Evolutionary conservation across 768 basidiomycete genomes (phyloP), one percentile per base, ranked within the genome.

Genomic region (Lentinula boryana): DNA sequence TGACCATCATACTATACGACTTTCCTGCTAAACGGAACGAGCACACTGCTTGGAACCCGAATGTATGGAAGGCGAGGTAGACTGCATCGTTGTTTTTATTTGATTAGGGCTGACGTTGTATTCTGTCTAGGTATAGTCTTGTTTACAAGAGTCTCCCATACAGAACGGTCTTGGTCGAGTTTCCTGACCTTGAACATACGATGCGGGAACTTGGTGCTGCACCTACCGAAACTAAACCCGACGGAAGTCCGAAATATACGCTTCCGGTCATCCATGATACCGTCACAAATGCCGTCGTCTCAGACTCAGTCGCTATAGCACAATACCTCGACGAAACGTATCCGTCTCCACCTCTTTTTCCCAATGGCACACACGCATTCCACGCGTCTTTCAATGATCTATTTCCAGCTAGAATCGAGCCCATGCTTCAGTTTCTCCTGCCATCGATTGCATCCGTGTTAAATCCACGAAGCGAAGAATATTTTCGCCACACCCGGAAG

Each of bases 191-290:
- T 56, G 74, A 61, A 54, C 32, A 38, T 2, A 60, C 60, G 52
- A 58, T 63, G 64, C 63, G 64, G 46, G 65, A 70, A 59, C 61
- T 74, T 46, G 73, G 75, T 27, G 70, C 68, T 0, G 44, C 54
- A 3, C 67, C 75, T 21, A 73, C 71, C 1, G 35, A 27, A n/a
- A 64, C 56, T 23, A 68, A 65, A n/a, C 56, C 62, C 0, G 69
- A 72, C 52, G 71, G 71, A 8, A 32, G 48, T 21, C 68, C 58
- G 7, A 40, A 46, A 35, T 76, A 77, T 65, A 80, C 76, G 18
- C 65, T 79, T 1, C 79, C 80, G 6, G 65, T 72, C 36, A 75
- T 80, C 54, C 65, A 72, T 51, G 78, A 80, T 64, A 70, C 72
- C 1, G 65, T 63, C 58, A 78, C 76, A 16, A 64, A 68, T 7